phyloP scores from a whole-genome alignment of 257 asterid species.

The Nicotiana obtusifolia region DNA sequence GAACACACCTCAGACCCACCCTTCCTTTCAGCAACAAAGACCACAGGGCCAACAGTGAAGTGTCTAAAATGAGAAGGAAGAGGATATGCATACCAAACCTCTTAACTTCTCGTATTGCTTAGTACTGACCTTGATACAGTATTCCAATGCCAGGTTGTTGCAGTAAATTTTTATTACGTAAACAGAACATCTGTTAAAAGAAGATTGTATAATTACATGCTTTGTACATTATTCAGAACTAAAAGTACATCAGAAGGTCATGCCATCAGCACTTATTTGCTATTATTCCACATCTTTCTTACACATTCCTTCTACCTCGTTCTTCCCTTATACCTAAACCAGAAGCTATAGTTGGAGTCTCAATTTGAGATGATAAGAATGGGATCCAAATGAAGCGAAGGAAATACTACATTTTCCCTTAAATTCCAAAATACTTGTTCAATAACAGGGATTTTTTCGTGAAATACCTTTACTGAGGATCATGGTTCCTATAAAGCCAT shows the following conservation, averaged over 20 bases:
- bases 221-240: background rate
- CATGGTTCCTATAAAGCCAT: background rate
- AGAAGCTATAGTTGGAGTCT: background rate
- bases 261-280: background rate
- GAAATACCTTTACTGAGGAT: background rate
- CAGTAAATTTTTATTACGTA: background rate
- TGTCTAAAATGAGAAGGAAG: background rate
- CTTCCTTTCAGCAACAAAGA: slow-evolving; percentile 87
- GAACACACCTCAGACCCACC: slow-evolving; percentile 60
- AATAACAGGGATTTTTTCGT: too few relatives aligned
- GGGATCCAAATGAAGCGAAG: too few relatives aligned
- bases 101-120: background rate
- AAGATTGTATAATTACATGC: background rate
- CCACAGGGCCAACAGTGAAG: slow-evolving; percentile 72
- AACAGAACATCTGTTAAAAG: background rate
- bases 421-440: too few relatives aligned
- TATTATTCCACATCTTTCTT: background rate
- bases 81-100: background rate
- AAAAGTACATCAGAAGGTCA: background rate
- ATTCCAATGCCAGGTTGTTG: background rate
- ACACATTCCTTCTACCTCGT: background rate
- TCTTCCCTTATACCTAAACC: background rate
- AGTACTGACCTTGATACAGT: background rate
- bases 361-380: background rate
- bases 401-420: too few relatives aligned